Base-by-base conservation (phyloP, 495 filamentous ascomycete species). In the Talaromyces liani region DNA sequence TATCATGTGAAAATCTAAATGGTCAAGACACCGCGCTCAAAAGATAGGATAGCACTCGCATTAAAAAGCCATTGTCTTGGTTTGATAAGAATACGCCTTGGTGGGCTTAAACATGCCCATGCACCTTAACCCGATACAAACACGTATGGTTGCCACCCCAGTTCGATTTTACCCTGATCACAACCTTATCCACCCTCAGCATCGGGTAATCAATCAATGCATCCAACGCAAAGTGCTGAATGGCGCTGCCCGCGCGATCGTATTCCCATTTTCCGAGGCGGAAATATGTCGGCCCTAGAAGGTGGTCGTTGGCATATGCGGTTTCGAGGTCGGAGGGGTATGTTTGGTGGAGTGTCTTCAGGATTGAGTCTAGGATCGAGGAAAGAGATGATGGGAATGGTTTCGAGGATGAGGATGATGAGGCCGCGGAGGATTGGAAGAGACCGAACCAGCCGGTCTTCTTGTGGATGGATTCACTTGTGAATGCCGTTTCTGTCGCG, bases 131-230 rank as follows among this genome's bases (percentile, higher is more conserved):
- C 12, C 79, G 78, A 65, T 80, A 81, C 27, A 84, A 65, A 65
- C 81, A 84, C 0, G 79, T 81, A 41, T 73, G 65, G 18, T 75
- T 64, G 2, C 70, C 70, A 3, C 79, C 81, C 79, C 79, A 84
- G 56, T 81, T 84, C 2, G 72, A 75, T 18, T 74, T 80, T 7
- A 80, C 72, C 2, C 81, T 72, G 47, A 82, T 68, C 6, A 74
- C 76, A 22, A 82, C 70, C 58, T 76, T 73, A 49, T 76, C 68
- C 14, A 77, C 76, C 5, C 74, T 69, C 9, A 82, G 63, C 0
- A 66, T 72, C 2, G 69, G 70, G 7, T 78, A 68, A 25, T 80
- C 70, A 45, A 80, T 67, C 12, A 74, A 54, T 9, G 74, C 68
- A 60, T 73, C 69, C 9, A 77, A 59, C 2, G 63, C 20, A 61